phyloP scores from a whole-genome alignment of 768 basidiomycete species.

The Scleroderma citrinum region DNA sequence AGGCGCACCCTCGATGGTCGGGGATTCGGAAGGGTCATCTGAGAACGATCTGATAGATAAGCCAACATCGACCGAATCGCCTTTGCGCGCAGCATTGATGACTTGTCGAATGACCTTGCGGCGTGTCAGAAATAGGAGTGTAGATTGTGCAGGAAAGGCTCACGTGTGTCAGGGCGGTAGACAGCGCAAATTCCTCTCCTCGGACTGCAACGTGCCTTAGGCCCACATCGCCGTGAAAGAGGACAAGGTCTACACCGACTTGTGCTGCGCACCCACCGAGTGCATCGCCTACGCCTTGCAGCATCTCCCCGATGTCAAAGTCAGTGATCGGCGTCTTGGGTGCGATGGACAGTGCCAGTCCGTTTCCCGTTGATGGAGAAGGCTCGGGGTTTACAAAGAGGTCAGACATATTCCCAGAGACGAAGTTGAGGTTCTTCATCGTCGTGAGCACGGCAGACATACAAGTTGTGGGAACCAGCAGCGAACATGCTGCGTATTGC shows the following conservation, averaged over 20 bases:
- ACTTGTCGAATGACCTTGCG: constrained; percentile 80
- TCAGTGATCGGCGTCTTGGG: constrained; percentile 31
- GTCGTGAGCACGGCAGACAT: constrained; percentile 85
- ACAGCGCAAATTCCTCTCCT: constrained; percentile 80
- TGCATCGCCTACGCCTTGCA: constrained; percentile 86
- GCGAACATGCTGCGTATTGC: constrained; percentile 83
- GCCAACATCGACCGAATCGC: constrained; percentile 85
- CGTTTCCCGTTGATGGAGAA: constrained; percentile 12
- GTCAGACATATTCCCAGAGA: constrained; percentile 76
- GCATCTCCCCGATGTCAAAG: constrained; percentile 87
- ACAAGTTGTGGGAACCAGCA: constrained; percentile 83
- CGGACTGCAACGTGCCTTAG: constrained; percentile 82
- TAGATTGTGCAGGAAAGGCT: constrained; percentile 28
- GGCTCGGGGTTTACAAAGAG: constrained; percentile 17
- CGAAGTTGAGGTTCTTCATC: constrained; percentile 91
- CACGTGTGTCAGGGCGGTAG: constrained; percentile 80
- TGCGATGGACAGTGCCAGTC: constrained; percentile 16
- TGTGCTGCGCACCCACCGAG: constrained; percentile 80
- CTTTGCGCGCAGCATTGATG: constrained; percentile 55
- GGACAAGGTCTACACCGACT: constrained; percentile 81
- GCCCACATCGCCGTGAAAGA: constrained; percentile 85
- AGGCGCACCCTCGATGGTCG: constrained; percentile 16
- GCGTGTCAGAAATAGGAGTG: constrained; percentile 12
- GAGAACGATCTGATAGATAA: constrained; percentile 46
- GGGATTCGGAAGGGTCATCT: constrained; percentile 21